These are phyloP conservation scores for Rhizomucor pusillus DNA, from an alignment of 371 early-diverging fungal genomes.

Conservation along the genomic window DNA sequence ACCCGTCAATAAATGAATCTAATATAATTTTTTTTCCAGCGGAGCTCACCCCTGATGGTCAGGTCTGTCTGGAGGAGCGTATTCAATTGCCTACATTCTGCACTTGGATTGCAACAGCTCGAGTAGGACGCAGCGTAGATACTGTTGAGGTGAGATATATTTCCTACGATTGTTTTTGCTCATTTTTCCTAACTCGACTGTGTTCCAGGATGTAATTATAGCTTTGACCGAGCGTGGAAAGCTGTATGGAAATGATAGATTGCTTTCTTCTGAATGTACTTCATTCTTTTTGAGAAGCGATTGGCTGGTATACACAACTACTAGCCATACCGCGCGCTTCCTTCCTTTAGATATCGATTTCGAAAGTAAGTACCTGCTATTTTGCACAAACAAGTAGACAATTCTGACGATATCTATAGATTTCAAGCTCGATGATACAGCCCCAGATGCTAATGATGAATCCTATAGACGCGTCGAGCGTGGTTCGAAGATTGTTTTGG, in stretches of 20 bases:
- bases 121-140: slow-evolving; percentile 29
- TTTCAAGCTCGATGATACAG: slow-evolving; percentile 51
- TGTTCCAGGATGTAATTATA: slow-evolving; percentile 46
- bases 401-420: slow-evolving; percentile 18
- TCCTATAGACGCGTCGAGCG: slow-evolving; percentile 85
- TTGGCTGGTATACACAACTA: slow-evolving; percentile 83
- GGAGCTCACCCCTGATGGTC: no score
- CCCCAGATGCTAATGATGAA: slow-evolving; percentile 66
- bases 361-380: slow-evolving; percentile 11
- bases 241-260: slow-evolving; percentile 69
- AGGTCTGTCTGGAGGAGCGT: no score
- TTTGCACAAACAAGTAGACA: not conserved
- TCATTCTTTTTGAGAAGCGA: slow-evolving; percentile 84
- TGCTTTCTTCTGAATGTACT: slow-evolving; percentile 76
- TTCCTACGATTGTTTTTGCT: no score
- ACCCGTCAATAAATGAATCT: no score
- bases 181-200: no score
- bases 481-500: slow-evolving; percentile 82
- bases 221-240: slow-evolving; percentile 81
- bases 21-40: slow-evolving; percentile 36
- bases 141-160: slow-evolving; percentile 2
- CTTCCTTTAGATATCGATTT: slow-evolving; percentile 47
- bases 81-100: slow-evolving; percentile 38
- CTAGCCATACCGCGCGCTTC: slow-evolving; percentile 81
- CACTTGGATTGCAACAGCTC: slow-evolving; percentile 66